These are phyloP conservation scores for Sporothrix brunneoviolacea DNA, from an alignment of 2,329 filamentous ascomycete species.

Conservation along the genomic window DNA sequence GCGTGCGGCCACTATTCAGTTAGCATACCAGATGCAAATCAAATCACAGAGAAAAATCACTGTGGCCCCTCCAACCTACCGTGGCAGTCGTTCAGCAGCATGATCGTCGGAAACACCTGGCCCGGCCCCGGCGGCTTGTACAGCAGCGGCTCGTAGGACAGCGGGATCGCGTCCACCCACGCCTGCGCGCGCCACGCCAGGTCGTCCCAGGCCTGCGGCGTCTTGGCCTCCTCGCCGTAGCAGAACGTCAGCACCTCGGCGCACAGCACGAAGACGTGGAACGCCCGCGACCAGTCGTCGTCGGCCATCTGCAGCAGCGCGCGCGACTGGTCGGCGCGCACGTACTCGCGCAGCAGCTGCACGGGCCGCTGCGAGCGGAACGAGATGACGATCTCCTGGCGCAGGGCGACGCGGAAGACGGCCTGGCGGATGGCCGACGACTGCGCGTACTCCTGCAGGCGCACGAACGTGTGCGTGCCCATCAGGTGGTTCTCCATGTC, in stretches of 20 bases:
- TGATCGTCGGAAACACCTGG: neutral
- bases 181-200: neutral
- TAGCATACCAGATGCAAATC: neutral
- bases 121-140: neutral
- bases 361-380: conserved; percentile 6
- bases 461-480: conserved; percentile 11
- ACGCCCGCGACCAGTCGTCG: conserved; percentile 3
- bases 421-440: conserved; percentile 9
- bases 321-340: conserved; percentile 4
- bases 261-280: conserved; percentile 9
- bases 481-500: conserved; percentile 10
- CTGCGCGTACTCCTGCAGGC: conserved; percentile 9
- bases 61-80: too few relatives aligned
- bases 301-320: neutral
- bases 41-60: neutral
- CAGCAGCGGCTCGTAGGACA: conserved; percentile 5
- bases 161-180: conserved; percentile 1
- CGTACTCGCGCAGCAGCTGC: conserved; percentile 9
- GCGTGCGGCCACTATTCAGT: conserved; percentile 1
- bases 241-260: conserved; percentile 5
- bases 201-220: neutral
- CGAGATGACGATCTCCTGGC: conserved; percentile 8
- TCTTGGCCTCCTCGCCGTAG: conserved; percentile 3
- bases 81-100: conserved; percentile 12
- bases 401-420: conserved; percentile 3